Percentiles rank a stretch among this genome's conserved stretches.
Evolutionary conservation across 1,139 yeast genomes (phyloP).

Genomic region (Yarrowia galli): DNA sequence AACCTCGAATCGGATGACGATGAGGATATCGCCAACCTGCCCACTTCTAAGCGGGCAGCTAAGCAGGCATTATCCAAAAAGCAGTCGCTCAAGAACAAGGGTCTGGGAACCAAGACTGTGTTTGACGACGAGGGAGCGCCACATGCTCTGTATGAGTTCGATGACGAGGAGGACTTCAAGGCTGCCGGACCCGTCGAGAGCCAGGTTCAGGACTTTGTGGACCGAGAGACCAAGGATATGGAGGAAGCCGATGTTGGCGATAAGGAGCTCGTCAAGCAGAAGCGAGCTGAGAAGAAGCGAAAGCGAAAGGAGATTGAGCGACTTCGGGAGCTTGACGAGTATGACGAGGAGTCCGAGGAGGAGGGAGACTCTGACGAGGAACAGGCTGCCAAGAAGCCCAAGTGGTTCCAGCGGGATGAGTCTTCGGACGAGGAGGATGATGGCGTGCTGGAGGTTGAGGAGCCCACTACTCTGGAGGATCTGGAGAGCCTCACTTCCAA

Average conservation of each 20-base stretch:
- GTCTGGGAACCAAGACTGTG: slow-evolving; percentile 66
- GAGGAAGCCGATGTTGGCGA: slow-evolving; percentile 74
- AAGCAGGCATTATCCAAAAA: slow-evolving; percentile 90
- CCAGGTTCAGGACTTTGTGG: slow-evolving; percentile 73
- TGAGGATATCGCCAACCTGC: slow-evolving; percentile 55
- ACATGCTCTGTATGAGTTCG: slow-evolving; percentile 88
- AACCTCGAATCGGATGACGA: slow-evolving; percentile 64
- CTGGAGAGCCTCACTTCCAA: slow-evolving; percentile 87
- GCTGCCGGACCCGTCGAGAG: slow-evolving; percentile 74
- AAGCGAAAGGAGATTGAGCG: slow-evolving; percentile 82
- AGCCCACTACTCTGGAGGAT: slow-evolving; percentile 91
- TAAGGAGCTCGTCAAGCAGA: slow-evolving; percentile 79
- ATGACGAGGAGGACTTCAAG: slow-evolving; percentile 85
- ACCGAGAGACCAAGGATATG: slow-evolving; percentile 73
- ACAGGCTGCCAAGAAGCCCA: slow-evolving; percentile 43
- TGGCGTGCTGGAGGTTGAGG: slow-evolving; percentile 73
- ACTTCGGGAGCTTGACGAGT: slow-evolving; percentile 50
- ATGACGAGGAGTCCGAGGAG: slow-evolving; percentile 46
- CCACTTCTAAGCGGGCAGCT: slow-evolving; percentile 84
- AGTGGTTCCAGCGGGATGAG: slow-evolving; percentile 50
- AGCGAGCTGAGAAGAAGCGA: slow-evolving; percentile 87
- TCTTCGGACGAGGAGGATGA: slow-evolving; percentile 47
- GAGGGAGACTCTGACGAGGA: slow-evolving; percentile 41
- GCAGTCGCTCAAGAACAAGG: slow-evolving; percentile 65
- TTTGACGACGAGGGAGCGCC: slow-evolving; percentile 95